Base-by-base conservation (phyloP, 2,329 filamentous ascomycete species). In the Neurospora sp. region DNA sequence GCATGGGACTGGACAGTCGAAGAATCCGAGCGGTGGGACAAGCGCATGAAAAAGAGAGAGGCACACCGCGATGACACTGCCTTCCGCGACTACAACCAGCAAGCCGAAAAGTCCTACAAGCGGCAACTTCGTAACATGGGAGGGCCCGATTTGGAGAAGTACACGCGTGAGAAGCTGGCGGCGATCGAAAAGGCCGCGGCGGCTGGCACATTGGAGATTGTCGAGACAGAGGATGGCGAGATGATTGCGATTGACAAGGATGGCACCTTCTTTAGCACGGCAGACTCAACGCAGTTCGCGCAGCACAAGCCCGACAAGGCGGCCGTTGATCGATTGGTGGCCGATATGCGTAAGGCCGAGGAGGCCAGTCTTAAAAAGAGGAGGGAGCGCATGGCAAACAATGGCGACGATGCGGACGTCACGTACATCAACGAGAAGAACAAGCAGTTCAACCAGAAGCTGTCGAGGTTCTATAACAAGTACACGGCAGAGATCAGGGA, bases 391-490 rank as follows among this genome's bases (percentile, higher is more conserved):
- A 89, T 91, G 79, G 87, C 88, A 13, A 87, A 90, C 78, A 91
- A 90, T 73, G 93, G 94, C 71, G 93, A 97, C 73, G 92, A 94
- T 67, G 75, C 71, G 43, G 96, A 99, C 80, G 92, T 98, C 76
- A 98, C 95, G 8, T 98, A 97, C 82, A 99, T 99, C 87, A 99
- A 99, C 82, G 93, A 97, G 82, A 97, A 99, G 90, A 99, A 99
- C 86, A 98, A 98, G 86, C 93, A 97, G 85, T 99, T 99, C 84
- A 99, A 99, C 88, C 90, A 97, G 84, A 98, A 99, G 84, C 84
- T 99, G 80, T 86, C 91, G 69, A 86, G 96, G 74, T 99, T 98
- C 83, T 99, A 99, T 82, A 96, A 99, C 83, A 97, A 97, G 84
- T 99, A 99, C 81, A 99, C 96, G 66, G 89, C 92, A 39, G 96